Conservation (phyloP, 163 green algal species). For the Picocystis sp. region DNA sequence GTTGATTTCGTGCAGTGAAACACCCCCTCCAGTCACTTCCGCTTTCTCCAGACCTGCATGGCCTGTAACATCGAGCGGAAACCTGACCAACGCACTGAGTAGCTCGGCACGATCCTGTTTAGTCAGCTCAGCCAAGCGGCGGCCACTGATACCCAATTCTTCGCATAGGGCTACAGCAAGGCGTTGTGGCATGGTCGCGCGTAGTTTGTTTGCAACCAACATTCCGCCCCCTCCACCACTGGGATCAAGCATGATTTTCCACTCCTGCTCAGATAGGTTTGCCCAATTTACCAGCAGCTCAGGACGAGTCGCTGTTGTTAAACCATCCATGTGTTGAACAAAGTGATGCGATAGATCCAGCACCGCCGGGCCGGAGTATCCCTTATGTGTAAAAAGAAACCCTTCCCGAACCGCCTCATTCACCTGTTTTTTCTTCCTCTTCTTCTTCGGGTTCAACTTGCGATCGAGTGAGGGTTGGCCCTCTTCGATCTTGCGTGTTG, state of each 20-base stretch:
- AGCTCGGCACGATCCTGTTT: conserved; percentile 36
- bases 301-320: too few species aligned
- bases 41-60: conserved; percentile 64
- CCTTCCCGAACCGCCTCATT: conserved; percentile 28
- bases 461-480: neutral
- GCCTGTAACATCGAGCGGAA: conserved; percentile 34
- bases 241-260: conserved; percentile 29
- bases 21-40: conserved; percentile 66
- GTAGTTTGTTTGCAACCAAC: conserved; percentile 27
- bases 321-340: conserved; percentile 7
- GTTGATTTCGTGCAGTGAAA: conserved; percentile 55
- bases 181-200: conserved; percentile 23
- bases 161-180: conserved; percentile 49
- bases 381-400: conserved; percentile 75
- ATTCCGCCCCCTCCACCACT: conserved; percentile 13
- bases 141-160: conserved; percentile 24
- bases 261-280: conserved; percentile 21
- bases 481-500: conserved; percentile 9
- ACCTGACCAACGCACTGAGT: conserved; percentile 38
- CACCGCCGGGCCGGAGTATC: conserved; percentile 58
- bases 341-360: conserved; percentile 61
- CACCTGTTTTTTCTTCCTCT: conserved; percentile 9
- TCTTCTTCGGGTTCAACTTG: conserved; percentile 1
- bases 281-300: conserved; percentile 40
- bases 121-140: conserved; percentile 32